Base-by-base conservation (phyloP, 208 protist genomes). In the Naegleria gruberi region DNA sequence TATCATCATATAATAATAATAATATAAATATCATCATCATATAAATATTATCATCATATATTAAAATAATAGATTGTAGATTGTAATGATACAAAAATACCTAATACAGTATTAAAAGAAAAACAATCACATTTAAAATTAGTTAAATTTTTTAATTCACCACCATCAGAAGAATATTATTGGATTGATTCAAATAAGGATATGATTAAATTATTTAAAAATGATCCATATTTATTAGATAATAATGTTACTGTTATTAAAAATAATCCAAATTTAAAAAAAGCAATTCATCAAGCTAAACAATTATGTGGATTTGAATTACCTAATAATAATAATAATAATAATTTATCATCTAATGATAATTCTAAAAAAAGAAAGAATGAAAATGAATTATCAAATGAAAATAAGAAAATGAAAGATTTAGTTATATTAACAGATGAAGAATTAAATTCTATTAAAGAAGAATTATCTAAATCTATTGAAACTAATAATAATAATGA, bases 371-470 rank as follows among this genome's bases (percentile, higher is more conserved):
- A 65, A 19, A 65, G 51, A 65, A 65, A 65, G 51, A 19, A 19
- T 65, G 51, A 55, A 15, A 15, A 55, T 19, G 46, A 55, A 55
- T 55, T 15, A 55, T 19, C 46, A 55, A 74, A 73, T n/a, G 55
- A 15, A 73, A 73, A n/a, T 8, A n/a, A 73, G 4, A 17, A 73
- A 73, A 73, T 4, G 23, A 73, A n/a, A 8, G 65, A 30, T 37
- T 37, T 37, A 83, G n/a, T 83, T n/a, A 37, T 34, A 44, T 85
- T 85, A 40, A 85, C 37, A 17, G 82, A 85, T 85, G 82, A 85
- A 46, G 41, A 85, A 85, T 46, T 85, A 34, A 0, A 43, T 15
- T 34, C 45, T 43, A 46, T 43, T 34, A 1, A 85, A 37, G 34
- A 4, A 15, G 34, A 85, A 46, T 46, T 85, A 10, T 10, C 45